Percentiles rank a stretch among this genome's conserved stretches.
Evolutionary conservation across 2,329 filamentous ascomycete genomes (phyloP).

Genomic region (Trichoderma sp.): DNA sequence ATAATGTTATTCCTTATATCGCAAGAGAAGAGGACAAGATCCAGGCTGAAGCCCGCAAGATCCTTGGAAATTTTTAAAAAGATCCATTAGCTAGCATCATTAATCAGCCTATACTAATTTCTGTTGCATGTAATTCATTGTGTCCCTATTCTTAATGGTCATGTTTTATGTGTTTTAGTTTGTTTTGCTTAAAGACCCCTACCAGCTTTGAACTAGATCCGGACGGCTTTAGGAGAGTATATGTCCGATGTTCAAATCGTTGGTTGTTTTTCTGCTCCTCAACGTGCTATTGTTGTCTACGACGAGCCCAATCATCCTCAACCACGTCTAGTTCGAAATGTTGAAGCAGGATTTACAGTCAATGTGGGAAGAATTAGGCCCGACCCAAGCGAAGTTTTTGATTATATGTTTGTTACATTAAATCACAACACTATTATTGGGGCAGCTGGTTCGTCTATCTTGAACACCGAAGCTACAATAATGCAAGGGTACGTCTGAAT

Average conservation of each 20-base stretch:
- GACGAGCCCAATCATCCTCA: too few species aligned
- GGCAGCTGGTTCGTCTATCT: conserved; percentile 11
- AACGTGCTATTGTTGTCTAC: too few species aligned
- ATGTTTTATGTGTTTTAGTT: too few species aligned
- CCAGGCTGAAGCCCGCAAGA: conserved; percentile 22
- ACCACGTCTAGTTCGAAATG: conserved; percentile 12
- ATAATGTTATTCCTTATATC: conserved; percentile 21
- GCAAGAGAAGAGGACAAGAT: conserved; percentile 22
- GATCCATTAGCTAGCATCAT: not conserved
- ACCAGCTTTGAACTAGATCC: too few species aligned
- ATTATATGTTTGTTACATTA: conserved; percentile 19
- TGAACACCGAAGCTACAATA: conserved; percentile 13
- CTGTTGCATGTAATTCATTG: too few species aligned
- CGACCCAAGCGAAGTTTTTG: conserved; percentile 15
- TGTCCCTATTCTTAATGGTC: too few species aligned
- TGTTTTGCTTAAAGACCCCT: too few species aligned
- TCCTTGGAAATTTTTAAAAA: conserved; percentile 16
- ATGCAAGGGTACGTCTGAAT: conserved; percentile 16
- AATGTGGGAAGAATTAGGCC: conserved; percentile 17
- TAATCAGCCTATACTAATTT: too few species aligned
- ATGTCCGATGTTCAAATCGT: too few species aligned
- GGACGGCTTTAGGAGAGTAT: too few species aligned
- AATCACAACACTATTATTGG: conserved; percentile 16
- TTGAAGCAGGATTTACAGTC: conserved; percentile 14
- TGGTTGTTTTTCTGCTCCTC: too few species aligned